These are phyloP conservation scores for Phalaenopsis aphrodite DNA, from an alignment of 106 monocot genomes.

Conservation along the genomic window DNA sequence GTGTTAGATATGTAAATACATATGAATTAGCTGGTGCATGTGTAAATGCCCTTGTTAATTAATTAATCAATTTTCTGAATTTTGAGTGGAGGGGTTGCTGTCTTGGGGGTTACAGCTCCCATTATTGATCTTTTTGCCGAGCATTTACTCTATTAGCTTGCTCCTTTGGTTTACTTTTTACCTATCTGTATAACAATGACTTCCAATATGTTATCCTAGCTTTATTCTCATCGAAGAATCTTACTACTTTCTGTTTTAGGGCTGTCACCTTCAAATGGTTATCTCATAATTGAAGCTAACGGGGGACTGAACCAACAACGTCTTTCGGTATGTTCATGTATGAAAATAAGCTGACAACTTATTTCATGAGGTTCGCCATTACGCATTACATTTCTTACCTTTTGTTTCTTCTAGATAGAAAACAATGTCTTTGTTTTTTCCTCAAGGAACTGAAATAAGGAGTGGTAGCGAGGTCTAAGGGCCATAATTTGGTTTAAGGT, in stretches of 20 bases:
- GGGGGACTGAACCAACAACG: conserved; percentile 97
- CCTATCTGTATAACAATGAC: neutral
- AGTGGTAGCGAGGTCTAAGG: too few relatives aligned
- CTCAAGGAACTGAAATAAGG: neutral
- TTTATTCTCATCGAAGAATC: neutral
- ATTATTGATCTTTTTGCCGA: neutral
- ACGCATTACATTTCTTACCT: neutral
- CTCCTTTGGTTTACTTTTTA: conserved; percentile 3
- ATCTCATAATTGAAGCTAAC: conserved; percentile 95
- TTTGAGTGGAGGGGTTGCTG: neutral
- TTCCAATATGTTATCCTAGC: neutral
- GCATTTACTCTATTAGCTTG: neutral
- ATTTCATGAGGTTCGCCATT: neutral
- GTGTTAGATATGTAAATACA: too few relatives aligned
- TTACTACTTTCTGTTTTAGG: conserved; percentile 18
- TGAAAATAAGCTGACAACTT: neutral
- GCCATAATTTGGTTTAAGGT: too few relatives aligned
- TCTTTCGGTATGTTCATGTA: conserved; percentile 59
- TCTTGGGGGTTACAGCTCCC: neutral
- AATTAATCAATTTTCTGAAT: neutral
- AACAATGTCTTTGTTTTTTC: neutral
- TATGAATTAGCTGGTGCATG: too few relatives aligned
- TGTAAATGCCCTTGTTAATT: too few relatives aligned
- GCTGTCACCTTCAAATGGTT: conserved; percentile 80
- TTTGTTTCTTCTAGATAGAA: neutral